These are phyloP conservation scores for Trichoderma sp. DNA, from an alignment of 2,329 filamentous ascomycete genomes.

Conservation along the genomic window DNA sequence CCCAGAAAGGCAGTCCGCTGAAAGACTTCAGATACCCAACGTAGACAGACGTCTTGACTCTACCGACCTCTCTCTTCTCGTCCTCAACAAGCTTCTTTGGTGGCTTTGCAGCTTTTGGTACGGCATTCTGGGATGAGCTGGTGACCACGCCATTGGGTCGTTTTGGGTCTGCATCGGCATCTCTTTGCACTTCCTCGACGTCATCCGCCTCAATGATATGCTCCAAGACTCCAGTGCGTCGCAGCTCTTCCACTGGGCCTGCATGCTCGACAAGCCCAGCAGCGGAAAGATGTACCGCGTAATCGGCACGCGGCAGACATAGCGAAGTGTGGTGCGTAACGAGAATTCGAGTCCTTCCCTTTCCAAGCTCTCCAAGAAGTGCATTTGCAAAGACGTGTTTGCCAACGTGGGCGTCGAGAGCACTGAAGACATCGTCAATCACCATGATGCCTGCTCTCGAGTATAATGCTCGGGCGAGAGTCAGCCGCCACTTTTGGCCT, in stretches of 20 bases:
- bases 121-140: neutral
- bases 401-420: slow-evolving; percentile 19
- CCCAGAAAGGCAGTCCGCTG: slow-evolving; percentile 7
- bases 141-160: neutral
- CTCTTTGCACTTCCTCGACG: slow-evolving; percentile 7
- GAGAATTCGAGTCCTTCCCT: slow-evolving; percentile 28
- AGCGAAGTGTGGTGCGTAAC: slow-evolving; percentile 27
- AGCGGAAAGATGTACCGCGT: slow-evolving; percentile 39
- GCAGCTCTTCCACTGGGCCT: slow-evolving; percentile 13
- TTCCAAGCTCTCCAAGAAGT: slow-evolving; percentile 12
- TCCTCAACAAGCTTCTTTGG: slow-evolving; percentile 24
- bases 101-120: neutral
- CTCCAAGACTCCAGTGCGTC: slow-evolving; percentile 8
- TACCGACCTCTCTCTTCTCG: slow-evolving; percentile 17
- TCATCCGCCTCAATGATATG: slow-evolving; percentile 20
- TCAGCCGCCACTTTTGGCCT: slow-evolving; percentile 31
- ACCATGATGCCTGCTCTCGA: slow-evolving; percentile 41
- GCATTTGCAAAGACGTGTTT: slow-evolving; percentile 19
- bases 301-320: slow-evolving; percentile 11
- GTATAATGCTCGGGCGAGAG: slow-evolving; percentile 34
- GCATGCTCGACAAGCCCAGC: slow-evolving; percentile 14
- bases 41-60: slow-evolving; percentile 20
- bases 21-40: slow-evolving; percentile 16
- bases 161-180: neutral
- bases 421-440: slow-evolving; percentile 59